A percentile compares a stretch with the other conserved stretches of the same genome.
These are phyloP conservation scores for Alternaria burnsii DNA, from an alignment of 2,329 filamentous ascomycete species.

Conservation along the genomic window DNA sequence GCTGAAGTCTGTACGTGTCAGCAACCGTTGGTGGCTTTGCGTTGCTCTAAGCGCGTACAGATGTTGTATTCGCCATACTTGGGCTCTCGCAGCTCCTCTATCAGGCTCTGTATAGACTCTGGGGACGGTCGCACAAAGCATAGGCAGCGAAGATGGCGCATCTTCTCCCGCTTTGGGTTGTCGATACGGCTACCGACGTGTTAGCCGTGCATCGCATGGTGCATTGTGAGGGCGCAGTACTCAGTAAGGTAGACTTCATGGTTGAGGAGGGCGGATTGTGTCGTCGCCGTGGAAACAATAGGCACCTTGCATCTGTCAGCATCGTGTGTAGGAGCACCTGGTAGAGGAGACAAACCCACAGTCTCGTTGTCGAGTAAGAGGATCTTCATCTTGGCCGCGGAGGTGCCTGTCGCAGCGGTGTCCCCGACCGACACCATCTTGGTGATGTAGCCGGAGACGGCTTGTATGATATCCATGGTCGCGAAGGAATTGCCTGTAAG, in stretches of 20 bases:
- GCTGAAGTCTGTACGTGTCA: slow-evolving; percentile 74
- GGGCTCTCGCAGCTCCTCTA: slow-evolving; percentile 94
- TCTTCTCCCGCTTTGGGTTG: slow-evolving; percentile 89
- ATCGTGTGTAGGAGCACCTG: slow-evolving; percentile 11
- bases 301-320: slow-evolving; percentile 66
- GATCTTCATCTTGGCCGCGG: slow-evolving; percentile 97
- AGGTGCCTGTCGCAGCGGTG: slow-evolving; percentile 68
- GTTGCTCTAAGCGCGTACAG: slow-evolving; percentile 56
- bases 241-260: slow-evolving; percentile 99
- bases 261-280: slow-evolving; percentile 91
- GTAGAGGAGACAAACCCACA: slow-evolving; percentile 62
- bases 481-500: not conserved
- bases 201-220: slow-evolving; percentile 31
- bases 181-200: slow-evolving; percentile 71
- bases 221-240: slow-evolving; percentile 41
- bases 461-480: slow-evolving; percentile 90
- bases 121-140: slow-evolving; percentile 93
- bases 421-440: slow-evolving; percentile 93
- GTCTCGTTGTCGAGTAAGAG: slow-evolving; percentile 93
- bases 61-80: slow-evolving; percentile 98
- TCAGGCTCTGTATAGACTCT: slow-evolving; percentile 89
- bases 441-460: slow-evolving; percentile 91
- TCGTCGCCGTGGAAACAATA: slow-evolving; percentile 93
- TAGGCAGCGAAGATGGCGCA: slow-evolving; percentile 93
- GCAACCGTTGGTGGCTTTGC: slow-evolving; percentile 1